A percentile compares a stretch with the other conserved stretches of the same genome.
Evolutionary conservation across 345 rosid genomes (phyloP).

Genomic region (Cardamine occulta): DNA sequence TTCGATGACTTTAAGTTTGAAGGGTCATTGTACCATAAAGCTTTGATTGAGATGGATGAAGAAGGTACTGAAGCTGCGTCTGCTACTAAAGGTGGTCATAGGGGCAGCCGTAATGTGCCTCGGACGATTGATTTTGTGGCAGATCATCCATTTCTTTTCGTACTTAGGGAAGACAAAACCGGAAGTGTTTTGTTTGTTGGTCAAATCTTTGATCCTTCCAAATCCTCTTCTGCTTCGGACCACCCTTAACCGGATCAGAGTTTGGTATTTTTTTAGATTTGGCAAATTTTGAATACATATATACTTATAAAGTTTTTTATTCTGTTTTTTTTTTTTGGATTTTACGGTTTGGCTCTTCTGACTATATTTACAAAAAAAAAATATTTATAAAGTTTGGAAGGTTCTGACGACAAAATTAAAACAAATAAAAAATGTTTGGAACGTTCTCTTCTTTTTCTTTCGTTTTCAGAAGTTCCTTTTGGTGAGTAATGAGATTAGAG

Average conservation of each 20-base stretch:
- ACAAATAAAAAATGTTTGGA: background rate
- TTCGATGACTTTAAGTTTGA: background rate
- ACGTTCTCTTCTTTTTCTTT: background rate
- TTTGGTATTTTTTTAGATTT: background rate
- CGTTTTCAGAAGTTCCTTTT: no score
- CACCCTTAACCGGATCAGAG: background rate
- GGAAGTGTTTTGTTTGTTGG: conserved; percentile 13
- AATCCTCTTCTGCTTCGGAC: background rate
- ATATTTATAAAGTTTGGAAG: background rate
- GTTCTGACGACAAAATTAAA: no score
- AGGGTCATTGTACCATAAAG: background rate
- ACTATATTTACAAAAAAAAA: no score
- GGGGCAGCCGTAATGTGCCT: background rate
- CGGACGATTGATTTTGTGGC: background rate
- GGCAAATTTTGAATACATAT: background rate
- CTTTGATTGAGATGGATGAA: background rate
- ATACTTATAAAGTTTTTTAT: no score
- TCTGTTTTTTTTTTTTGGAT: no score
- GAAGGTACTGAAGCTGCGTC: background rate
- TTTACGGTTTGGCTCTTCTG: no score
- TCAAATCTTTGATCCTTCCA: conserved; percentile 19
- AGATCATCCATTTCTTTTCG: conserved; percentile 21
- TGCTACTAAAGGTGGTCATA: background rate
- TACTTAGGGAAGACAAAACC: conserved; percentile 17
- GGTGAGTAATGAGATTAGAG: background rate